Evolutionary conservation across 2,329 filamentous ascomycete species (phyloP), one percentile per base, ranked within the genome.

Genomic region (Alternaria viburni): DNA sequence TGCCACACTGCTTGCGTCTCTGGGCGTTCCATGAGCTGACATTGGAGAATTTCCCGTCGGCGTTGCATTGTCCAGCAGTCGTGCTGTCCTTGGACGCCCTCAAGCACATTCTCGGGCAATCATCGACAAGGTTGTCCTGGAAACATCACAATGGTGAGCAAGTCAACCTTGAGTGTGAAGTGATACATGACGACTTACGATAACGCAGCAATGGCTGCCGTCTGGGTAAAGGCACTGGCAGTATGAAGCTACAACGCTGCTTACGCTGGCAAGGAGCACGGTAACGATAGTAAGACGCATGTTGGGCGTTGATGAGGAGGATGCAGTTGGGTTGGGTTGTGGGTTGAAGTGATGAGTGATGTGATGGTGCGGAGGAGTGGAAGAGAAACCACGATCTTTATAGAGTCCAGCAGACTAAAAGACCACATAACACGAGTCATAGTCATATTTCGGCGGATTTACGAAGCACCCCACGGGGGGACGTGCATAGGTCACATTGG

Each of bases 161-260:
- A 43, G 17, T 13, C 5, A 51, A 23, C 17, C 30, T 44, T 44
- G 7, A 58, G 55, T 51, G 30, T 57, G 32, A 44, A 51, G 55
- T 51, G 13, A 25, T 51, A 43, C 3, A 51, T 58, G 46, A 30
- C n/a, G 45, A 58, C 55, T 58, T 58, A 58, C 55, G 25, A 58
- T 58, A 51, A 44, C 55, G 46, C 55, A 58, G 55, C 55, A 58
- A 32, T 58, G 55, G 23, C 55, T 51, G 21, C 30, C 46, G 45
- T 58, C 55, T 15, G 12, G 19, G 23, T 58, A 51, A 17, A 58
- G 55, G 45, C 55, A 58, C 28, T 58, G 55, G 55, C 55, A 58
- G 32, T 58, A 58, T 5, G 46, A 51, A 51, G 55, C 55, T 17
- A 46, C 55, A 58, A 58, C 55, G 45, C 55, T 58, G 55, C 46